Percentiles rank a stretch among this genome's conserved stretches.
phyloP scores from a whole-genome alignment of 257 asterid genomes.

The Thymus quinquecostatus region DNA sequence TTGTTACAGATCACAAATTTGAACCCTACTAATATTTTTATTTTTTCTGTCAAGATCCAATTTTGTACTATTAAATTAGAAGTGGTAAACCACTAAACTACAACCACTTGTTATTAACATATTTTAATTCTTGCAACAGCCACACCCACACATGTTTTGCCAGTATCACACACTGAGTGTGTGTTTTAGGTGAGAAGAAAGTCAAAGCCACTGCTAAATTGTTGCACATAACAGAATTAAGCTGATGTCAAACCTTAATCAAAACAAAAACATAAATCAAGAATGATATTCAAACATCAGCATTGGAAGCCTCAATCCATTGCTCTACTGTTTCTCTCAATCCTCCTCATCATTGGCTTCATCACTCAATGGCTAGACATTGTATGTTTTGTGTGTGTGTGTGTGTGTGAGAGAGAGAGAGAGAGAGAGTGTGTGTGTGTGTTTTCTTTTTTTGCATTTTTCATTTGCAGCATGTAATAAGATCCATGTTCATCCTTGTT shows the following conservation, averaged over 20 bases:
- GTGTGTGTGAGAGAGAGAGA: too few relatives aligned
- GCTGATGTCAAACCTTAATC: slow-evolving; percentile 1
- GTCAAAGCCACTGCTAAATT: background rate
- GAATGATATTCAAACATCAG: slow-evolving; percentile 44
- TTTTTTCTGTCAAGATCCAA: background rate
- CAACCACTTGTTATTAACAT: background rate
- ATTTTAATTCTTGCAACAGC: too few relatives aligned
- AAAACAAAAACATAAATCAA: slow-evolving; percentile 21
- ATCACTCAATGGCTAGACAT: slow-evolving; percentile 56
- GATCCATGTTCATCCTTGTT: background rate
- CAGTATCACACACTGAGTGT: background rate
- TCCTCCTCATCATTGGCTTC: slow-evolving; percentile 41
- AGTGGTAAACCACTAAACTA: background rate
- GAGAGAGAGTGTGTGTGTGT: too few relatives aligned
- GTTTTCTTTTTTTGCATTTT: background rate
- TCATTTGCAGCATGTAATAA: background rate
- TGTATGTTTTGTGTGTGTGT: slow-evolving; percentile 43
- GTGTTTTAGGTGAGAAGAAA: slow-evolving; percentile 9
- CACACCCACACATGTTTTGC: too few relatives aligned
- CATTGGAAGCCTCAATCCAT: slow-evolving; percentile 41
- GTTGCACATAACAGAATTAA: background rate
- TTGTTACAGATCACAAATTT: background rate
- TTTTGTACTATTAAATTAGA: background rate
- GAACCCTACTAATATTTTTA: background rate
- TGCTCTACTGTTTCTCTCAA: slow-evolving; percentile 40